phyloP scores from a whole-genome alignment of 202 grass and related monocot species.

The Zoysia matrella region DNA sequence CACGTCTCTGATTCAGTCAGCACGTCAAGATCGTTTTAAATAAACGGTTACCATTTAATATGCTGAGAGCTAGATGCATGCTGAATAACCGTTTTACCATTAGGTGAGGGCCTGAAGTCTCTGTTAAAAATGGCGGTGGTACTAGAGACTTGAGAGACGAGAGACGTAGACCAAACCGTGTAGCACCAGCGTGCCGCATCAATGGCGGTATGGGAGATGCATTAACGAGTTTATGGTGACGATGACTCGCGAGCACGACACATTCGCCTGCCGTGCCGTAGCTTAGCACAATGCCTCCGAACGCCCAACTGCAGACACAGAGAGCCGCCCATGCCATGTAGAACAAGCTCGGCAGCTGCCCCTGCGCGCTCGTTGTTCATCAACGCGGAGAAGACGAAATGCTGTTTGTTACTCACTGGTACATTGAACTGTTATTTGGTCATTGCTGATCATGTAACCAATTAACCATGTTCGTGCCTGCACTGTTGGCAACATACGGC shows the following conservation, averaged over 20 bases:
- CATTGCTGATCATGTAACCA: conserved; percentile 13
- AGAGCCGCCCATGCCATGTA: not conserved
- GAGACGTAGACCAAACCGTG: conserved; percentile 13
- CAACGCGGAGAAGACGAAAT: not conserved
- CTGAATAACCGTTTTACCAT: not conserved
- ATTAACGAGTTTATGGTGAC: not conserved
- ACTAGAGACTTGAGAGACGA: not conserved
- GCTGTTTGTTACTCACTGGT: not conserved
- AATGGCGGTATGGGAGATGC: not conserved
- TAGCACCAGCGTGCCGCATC: not conserved
- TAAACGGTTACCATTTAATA: not conserved
- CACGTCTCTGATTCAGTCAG: not conserved
- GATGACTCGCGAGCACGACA: not conserved
- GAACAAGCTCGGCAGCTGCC: not conserved
- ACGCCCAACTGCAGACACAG: conserved; percentile 23
- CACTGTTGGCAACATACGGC: not conserved
- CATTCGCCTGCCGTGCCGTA: too few relatives aligned
- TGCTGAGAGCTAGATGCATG: not conserved
- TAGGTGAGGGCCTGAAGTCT: too few relatives aligned
- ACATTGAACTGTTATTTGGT: not conserved
- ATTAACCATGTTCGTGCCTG: not conserved
- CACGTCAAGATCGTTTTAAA: conserved; percentile 25
- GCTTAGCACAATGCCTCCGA: conserved; percentile 1
- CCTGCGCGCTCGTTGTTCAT: not conserved
- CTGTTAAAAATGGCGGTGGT: not conserved